Evolutionary conservation across 495 filamentous ascomycete genomes (phyloP).

Genomic region (Pyronema domesticum): DNA sequence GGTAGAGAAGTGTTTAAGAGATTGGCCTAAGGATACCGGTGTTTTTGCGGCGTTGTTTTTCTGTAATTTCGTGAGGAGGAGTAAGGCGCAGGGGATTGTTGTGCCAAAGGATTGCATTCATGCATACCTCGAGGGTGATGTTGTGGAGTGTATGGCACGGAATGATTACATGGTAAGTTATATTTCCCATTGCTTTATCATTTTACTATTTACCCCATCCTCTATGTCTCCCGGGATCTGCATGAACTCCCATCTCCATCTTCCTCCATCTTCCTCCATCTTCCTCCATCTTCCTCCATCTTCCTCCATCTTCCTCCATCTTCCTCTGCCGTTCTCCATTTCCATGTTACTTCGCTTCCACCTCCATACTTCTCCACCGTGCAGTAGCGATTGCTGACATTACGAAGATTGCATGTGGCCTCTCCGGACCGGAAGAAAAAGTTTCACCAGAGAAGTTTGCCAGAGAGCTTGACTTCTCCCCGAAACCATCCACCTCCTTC

Average conservation of each 20-base stretch:
- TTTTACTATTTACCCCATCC: neutral
- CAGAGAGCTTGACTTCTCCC: constrained; percentile 9
- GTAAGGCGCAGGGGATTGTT: constrained; percentile 49
- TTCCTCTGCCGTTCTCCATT: neutral
- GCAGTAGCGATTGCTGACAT: no score
- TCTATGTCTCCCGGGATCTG: neutral
- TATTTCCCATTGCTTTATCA: neutral
- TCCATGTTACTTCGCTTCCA: no score
- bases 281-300: neutral
- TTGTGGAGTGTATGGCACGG: constrained; percentile 74
- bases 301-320: neutral
- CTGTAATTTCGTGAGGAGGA: constrained; percentile 57
- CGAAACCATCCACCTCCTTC: neutral
- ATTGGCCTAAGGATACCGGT: constrained; percentile 40
- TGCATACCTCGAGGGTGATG: constrained; percentile 60
- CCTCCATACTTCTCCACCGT: no score
- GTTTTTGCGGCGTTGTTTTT: constrained; percentile 46
- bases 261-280: neutral
- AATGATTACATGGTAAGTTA: constrained; percentile 46
- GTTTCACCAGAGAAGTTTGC: constrained; percentile 5
- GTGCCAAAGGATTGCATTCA: constrained; percentile 67
- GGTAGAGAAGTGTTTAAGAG: constrained; percentile 38
- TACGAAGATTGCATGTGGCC: constrained; percentile 11
- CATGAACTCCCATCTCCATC: no score
- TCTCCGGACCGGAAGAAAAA: neutral